Evolutionary conservation across 192 early-diverging fungal species (phyloP), one percentile per base, ranked within the genome.

Genomic region (Coemansia reversa): DNA sequence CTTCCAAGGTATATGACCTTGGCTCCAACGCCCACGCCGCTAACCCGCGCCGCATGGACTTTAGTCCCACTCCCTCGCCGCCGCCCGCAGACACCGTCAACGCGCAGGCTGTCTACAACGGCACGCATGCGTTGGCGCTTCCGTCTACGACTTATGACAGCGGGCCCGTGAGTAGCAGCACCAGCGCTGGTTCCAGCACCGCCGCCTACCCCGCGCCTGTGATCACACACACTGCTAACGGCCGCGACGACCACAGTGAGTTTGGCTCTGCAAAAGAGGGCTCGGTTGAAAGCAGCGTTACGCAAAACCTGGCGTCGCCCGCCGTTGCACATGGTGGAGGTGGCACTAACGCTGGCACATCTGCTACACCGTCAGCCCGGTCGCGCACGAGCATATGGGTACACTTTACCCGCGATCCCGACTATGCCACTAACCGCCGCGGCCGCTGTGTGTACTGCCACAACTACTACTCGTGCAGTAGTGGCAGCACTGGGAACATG

Each of bases 391-490:
- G 78, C 62, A 81, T 81, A 69, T 81, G 78, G 78, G 63, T 63
- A 18, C 78, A 81, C 63, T 81, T 81, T 49, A 81, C 78, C 32
- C 72, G 72, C 57, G 77, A 80, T 53, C 64, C 69, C 16, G 77
- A 80, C 72, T 80, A 80, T 42, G 72, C 77, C 11, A 80, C 77
- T 51, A 80, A 80, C 77, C 68, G 77, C 22, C 77, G 77, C 58
- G 77, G 77, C 51, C 77, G 77, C 42, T 80, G 77, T 63, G 72
- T 80, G 58, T 80, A 80, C 77, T 80, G 77, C 72, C 77, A 75
- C 66, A 80, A 80, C 69, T 80, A 80, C 69, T 80, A 80, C 72
- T 80, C 77, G 59, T 80, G 77, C 47, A 75, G 72, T 69, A 80
- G 77, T 55, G 77, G 77, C 30, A 80, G 77, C 72, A 80, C 77